These are phyloP conservation scores for Trichocladium antarcticum DNA, from an alignment of 495 filamentous ascomycete species.

Conservation along the genomic window DNA sequence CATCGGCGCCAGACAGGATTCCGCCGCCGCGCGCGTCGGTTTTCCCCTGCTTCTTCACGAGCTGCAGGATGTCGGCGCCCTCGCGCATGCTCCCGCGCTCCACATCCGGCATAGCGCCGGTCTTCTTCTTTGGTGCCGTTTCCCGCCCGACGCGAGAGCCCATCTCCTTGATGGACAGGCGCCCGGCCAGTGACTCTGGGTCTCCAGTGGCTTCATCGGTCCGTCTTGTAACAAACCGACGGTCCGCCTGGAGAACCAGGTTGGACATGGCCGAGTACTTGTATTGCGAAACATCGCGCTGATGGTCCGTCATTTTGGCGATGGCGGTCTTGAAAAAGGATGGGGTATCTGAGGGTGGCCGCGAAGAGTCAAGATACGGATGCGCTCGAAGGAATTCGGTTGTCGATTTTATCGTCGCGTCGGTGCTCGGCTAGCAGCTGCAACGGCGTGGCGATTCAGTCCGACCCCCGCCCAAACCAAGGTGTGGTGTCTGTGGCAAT, in stretches of 20 bases:
- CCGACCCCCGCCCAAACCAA: conserved; percentile 16
- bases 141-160: conserved; percentile 72
- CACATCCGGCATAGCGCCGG: conserved; percentile 50
- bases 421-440: not conserved
- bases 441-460: conserved; percentile 5
- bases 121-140: conserved; percentile 65
- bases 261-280: conserved; percentile 99
- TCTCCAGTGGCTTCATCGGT: conserved; percentile 95
- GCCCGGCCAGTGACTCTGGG: conserved; percentile 90
- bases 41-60: conserved; percentile 82
- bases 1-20: conserved; percentile 74
- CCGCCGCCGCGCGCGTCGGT: conserved; percentile 66
- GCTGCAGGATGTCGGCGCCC: conserved; percentile 74
- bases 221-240: conserved; percentile 82
- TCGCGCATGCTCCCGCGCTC: conserved; percentile 72
- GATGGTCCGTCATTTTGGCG: conserved; percentile 66
- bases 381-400: not conserved
- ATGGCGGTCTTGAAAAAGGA: not conserved
- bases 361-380: not conserved
- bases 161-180: conserved; percentile 90
- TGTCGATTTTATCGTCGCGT: conserved; percentile 5
- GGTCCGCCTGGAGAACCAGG: conserved; percentile 98
- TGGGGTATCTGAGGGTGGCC: not conserved
- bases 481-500: conserved; percentile 9
- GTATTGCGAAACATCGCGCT: conserved; percentile 88